These are phyloP conservation scores for Yarrowia galli DNA, from an alignment of 1,139 yeast species.

Conservation along the genomic window DNA sequence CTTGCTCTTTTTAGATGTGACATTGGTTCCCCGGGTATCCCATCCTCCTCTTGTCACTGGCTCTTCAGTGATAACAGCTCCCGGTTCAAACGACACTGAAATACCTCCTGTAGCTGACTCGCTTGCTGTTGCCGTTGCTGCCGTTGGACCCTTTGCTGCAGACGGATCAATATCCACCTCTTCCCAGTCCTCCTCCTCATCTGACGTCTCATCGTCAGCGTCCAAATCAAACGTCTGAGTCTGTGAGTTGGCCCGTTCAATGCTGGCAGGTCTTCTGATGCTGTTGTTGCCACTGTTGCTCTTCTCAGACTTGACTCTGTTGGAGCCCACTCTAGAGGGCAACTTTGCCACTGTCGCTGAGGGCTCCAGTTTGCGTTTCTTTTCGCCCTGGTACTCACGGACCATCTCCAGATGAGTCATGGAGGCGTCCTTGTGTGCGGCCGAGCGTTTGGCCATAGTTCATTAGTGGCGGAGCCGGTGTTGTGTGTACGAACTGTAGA, in stretches of 20 bases:
- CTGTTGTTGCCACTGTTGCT: no score
- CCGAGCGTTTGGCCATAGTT: constrained; percentile 7
- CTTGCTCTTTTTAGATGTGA: not conserved
- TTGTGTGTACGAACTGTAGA: not conserved
- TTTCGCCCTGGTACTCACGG: constrained; percentile 22
- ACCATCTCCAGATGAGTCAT: constrained; percentile 22
- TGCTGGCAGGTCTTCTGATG: not conserved
- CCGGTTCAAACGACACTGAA: constrained; percentile 13
- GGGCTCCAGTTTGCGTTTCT: not conserved
- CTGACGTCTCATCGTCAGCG: constrained; percentile 44
- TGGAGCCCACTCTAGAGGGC: not conserved
- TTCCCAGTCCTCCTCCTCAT: constrained; percentile 49
- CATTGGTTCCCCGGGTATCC: constrained; percentile 19
- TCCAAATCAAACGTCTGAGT: constrained; percentile 40
- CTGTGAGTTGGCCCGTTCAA: not conserved
- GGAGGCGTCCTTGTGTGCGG: not conserved
- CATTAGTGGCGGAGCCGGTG: not conserved
- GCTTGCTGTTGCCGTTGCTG: no score
- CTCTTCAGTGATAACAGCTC: not conserved
- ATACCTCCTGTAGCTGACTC: not conserved
- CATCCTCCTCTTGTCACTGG: not conserved
- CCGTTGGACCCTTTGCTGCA: no score
- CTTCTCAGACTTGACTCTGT: no score
- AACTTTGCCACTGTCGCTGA: not conserved
- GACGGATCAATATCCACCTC: constrained; percentile 44